A percentile compares a stretch with the other conserved stretches of the same genome.
Evolutionary conservation across 108 stramenopile genomes (phyloP).

Genomic region (Nitzschia sp.): DNA sequence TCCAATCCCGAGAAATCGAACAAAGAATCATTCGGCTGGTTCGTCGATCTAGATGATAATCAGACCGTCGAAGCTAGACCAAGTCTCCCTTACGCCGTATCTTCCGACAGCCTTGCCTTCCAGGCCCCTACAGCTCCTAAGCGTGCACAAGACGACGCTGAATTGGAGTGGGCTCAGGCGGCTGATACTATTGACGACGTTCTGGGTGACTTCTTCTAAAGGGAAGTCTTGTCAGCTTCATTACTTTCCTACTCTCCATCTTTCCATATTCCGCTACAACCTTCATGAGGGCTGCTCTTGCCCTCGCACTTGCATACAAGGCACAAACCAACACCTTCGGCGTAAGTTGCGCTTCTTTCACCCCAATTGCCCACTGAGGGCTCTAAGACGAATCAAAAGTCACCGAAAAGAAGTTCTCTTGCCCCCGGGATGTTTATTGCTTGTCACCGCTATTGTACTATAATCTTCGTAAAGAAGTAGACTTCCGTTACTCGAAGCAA

Average conservation of each 20-base stretch:
- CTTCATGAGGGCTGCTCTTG: too few species aligned
- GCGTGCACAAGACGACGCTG: constrained; percentile 36
- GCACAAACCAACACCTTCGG: not conserved
- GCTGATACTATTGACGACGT: constrained; percentile 71
- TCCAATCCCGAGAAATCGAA: constrained; percentile 23
- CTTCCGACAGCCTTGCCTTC: constrained; percentile 44
- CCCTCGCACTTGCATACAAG: too few species aligned
- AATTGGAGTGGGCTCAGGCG: constrained; percentile 66
- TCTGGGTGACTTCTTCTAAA: constrained; percentile 60
- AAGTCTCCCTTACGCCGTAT: constrained; percentile 1
- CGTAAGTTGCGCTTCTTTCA: not conserved
- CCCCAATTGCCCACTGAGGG: not conserved
- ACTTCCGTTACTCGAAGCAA: too few species aligned
- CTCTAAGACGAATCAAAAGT: constrained; percentile 15
- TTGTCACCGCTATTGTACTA: not conserved
- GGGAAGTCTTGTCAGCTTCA: not conserved
- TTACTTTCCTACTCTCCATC: not conserved
- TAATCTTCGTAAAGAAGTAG: too few species aligned
- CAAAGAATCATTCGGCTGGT: constrained; percentile 58
- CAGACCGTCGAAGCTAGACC: not conserved
- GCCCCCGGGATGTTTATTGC: not conserved
- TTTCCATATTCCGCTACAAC: constrained; percentile 6
- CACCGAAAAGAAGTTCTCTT: not conserved
- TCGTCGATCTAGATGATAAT: constrained; percentile 43
- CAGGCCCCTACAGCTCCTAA: constrained; percentile 42